A percentile compares a stretch with the other conserved stretches of the same genome.
These are phyloP conservation scores for Pezicula radicicola DNA, from an alignment of 2,329 filamentous ascomycete genomes.

Conservation along the genomic window DNA sequence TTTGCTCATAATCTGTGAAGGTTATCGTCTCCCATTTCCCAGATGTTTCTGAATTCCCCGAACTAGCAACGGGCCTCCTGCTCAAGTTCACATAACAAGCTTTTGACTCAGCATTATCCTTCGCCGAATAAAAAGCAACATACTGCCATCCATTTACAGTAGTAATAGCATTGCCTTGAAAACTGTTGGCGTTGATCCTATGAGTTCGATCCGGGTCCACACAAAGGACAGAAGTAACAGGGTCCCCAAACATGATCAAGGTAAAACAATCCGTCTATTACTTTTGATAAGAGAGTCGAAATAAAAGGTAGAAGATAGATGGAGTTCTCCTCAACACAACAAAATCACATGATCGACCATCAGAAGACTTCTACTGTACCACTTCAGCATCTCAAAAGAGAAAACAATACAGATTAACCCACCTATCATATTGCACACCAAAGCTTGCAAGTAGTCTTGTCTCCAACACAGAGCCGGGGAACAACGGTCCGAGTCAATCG, in stretches of 20 bases:
- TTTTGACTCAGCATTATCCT: background rate
- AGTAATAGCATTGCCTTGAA: slow-evolving; percentile 21
- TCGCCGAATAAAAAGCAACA: slow-evolving; percentile 17
- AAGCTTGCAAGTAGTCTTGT: too few species aligned
- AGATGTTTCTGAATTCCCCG: background rate
- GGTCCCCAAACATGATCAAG: slow-evolving; percentile 5
- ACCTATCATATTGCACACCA: too few species aligned
- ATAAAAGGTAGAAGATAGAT: too few species aligned
- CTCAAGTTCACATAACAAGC: slow-evolving; percentile 14
- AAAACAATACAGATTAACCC: too few species aligned
- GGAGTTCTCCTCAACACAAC: too few species aligned
- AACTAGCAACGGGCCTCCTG: slow-evolving; percentile 3
- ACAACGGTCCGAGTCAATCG: too few species aligned
- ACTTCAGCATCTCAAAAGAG: too few species aligned
- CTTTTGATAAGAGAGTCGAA: too few species aligned
- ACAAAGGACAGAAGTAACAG: slow-evolving; percentile 14
- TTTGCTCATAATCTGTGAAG: slow-evolving; percentile 20
- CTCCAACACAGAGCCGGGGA: too few species aligned
- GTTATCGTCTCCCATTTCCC: slow-evolving; percentile 15
- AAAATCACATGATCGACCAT: too few species aligned
- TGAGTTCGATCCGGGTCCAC: slow-evolving; percentile 15
- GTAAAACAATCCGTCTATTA: background rate
- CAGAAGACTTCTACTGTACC: too few species aligned
- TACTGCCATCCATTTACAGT: slow-evolving; percentile 20
- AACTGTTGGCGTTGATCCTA: slow-evolving; percentile 22